Evolutionary conservation across 2,329 filamentous ascomycete species (phyloP).

Genomic region (Pyricularia grisea): DNA sequence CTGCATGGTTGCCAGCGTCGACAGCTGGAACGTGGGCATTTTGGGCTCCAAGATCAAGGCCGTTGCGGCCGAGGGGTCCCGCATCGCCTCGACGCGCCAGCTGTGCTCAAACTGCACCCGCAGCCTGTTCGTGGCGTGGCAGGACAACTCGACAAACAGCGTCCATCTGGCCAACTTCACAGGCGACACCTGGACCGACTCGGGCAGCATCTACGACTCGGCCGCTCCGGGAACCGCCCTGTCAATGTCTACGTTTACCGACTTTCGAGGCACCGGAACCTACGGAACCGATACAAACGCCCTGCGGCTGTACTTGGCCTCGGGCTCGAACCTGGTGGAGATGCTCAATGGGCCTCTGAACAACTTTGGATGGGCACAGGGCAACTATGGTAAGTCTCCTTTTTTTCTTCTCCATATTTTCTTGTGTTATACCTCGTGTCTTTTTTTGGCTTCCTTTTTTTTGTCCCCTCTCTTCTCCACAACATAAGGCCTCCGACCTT

Average conservation of each 20-base stretch:
- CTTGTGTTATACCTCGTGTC: too few species aligned
- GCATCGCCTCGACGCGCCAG: background rate
- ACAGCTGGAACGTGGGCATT: background rate
- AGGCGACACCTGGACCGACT: background rate
- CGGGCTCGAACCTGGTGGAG: constrained; percentile 1
- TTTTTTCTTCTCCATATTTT: too few species aligned
- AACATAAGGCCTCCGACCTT: background rate
- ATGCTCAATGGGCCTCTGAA: background rate
- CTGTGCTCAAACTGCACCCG: background rate
- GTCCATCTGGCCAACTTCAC: constrained; percentile 2
- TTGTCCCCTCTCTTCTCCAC: background rate
- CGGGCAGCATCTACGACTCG: background rate
- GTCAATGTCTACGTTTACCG: background rate
- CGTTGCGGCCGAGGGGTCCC: background rate
- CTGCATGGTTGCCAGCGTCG: background rate
- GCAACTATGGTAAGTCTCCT: constrained; percentile 1
- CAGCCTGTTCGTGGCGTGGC: background rate
- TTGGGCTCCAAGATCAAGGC: background rate
- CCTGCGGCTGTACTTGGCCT: background rate
- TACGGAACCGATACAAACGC: constrained; percentile 1
- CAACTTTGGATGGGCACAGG: constrained; percentile 1
- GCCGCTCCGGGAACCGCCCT: constrained; percentile 2
- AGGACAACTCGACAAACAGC: background rate
- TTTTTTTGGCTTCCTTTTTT: background rate
- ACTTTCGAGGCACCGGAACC: constrained; percentile 1